Base-by-base conservation (phyloP, 768 basidiomycete species). In the Obba rivulosa region DNA sequence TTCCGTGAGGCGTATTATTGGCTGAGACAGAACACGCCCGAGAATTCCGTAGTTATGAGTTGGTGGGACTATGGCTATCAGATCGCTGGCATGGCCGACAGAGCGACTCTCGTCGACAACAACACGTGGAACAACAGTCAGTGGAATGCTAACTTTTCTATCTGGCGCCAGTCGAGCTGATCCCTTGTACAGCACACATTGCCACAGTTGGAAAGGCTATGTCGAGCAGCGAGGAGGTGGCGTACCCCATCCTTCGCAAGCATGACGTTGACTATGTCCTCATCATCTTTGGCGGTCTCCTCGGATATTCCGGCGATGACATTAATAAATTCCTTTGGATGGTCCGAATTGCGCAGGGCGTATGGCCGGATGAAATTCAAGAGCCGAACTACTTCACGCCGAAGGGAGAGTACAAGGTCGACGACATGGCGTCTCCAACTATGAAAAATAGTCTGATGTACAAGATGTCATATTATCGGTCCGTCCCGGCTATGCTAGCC, bases 61-160 rank as follows among this genome's bases (percentile, higher is more conserved):
- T 99, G 96, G 96, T 98, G 96, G 96, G 96, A 98, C 70, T 99
- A 98, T 57, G 96, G 95, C 23, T 98, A 99, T 65, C 95, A 98
- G 68, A 97, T 98, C 61, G 96, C 96, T 35, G 96, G 96, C 35
- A 96, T 98, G 90, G 94, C 96, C 20, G 93, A 98, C 69, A 74
- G 95, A 39, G 85, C 92, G 13, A 98, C 95, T 1, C 70, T 98
- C 56, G 95, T 98, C 17, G 95, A 99, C 68, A 98, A 99, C 71
- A 97, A 98, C 64, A 99, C 96, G 0, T 98, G 96, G 96, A 98
- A 99, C 69, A 98, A 98, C 70, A 99, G 93, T 89, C 60, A 61
- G 89, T 76, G 2, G 37, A 21, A 45, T 5, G 16, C 25, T 7
- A 16, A 21, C 41, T 1, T 13, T 25, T 20, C 24, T 34, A 2